Evolutionary conservation across 2,329 filamentous ascomycete species (phyloP).

Genomic region (Rugonectria rugulosa): DNA sequence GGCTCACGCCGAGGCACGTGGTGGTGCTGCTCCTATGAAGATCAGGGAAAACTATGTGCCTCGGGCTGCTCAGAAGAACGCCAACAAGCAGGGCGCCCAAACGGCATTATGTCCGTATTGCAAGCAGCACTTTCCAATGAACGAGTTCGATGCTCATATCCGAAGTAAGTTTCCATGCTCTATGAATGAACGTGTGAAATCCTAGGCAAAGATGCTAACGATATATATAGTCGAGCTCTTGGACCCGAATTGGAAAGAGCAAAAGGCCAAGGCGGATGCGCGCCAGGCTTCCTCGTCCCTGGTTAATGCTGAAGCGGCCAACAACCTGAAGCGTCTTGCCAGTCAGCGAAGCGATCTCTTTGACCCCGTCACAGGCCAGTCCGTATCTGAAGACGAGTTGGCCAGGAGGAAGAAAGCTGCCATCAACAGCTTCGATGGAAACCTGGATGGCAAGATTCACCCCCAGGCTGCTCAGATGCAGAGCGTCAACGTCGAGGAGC

Average conservation of each 20-base stretch:
- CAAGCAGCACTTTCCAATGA: conserved; percentile 84
- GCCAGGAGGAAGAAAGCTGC: conserved; percentile 80
- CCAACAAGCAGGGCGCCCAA: conserved; percentile 68
- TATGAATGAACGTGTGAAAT: no score
- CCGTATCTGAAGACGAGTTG: conserved; percentile 75
- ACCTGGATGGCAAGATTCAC: conserved; percentile 64
- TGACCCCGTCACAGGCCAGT: conserved; percentile 73
- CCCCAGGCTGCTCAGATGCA: conserved; percentile 66
- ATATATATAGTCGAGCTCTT: conserved; percentile 77
- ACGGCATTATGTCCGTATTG: conserved; percentile 91
- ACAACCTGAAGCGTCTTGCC: conserved; percentile 93
- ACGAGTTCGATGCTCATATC: conserved; percentile 92
- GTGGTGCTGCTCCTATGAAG: conserved; percentile 76
- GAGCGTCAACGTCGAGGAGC: conserved; percentile 82
- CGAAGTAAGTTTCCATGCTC: conserved; percentile 65
- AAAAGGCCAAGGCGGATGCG: conserved; percentile 87
- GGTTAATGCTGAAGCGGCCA: conserved; percentile 85
- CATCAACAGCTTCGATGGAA: conserved; percentile 69
- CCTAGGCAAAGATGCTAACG: conserved; percentile 43
- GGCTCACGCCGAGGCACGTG: conserved; percentile 79
- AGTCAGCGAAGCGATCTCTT: conserved; percentile 90
- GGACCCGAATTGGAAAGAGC: conserved; percentile 95
- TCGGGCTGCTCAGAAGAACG: conserved; percentile 75
- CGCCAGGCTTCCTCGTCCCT: conserved; percentile 87
- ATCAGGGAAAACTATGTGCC: conserved; percentile 95